Percentiles rank a stretch among this genome's conserved stretches.
These are phyloP conservation scores for Plenodomus biglobosus DNA, from an alignment of 2,329 filamentous ascomycete genomes.

Conservation along the genomic window DNA sequence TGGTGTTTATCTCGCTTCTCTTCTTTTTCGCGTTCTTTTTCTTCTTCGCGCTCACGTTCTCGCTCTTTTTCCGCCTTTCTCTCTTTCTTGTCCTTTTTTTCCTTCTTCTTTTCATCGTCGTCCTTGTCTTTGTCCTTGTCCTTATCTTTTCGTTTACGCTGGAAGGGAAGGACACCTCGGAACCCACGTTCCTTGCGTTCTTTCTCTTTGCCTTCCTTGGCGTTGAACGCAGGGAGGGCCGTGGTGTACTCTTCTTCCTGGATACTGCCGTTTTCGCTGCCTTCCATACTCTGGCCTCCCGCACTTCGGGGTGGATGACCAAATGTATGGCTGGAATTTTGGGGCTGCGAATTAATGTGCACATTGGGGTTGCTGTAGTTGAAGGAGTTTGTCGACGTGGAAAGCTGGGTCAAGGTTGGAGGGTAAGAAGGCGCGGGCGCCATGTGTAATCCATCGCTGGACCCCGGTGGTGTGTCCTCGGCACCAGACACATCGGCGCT, in stretches of 20 bases:
- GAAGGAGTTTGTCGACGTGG: constrained; percentile 20
- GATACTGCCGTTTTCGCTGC: constrained; percentile 40
- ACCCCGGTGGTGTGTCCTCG: constrained; percentile 42
- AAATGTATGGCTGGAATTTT: constrained; percentile 15
- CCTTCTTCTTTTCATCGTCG: constrained; percentile 17
- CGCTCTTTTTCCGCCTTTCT: constrained; percentile 4
- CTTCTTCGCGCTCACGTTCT: not conserved
- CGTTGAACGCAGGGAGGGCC: constrained; percentile 40
- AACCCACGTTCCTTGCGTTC: constrained; percentile 46
- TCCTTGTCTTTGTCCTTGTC: constrained; percentile 33
- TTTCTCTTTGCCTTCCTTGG: constrained; percentile 37
- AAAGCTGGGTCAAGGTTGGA: constrained; percentile 29
- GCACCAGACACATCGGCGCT: constrained; percentile 36
- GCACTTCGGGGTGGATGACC: constrained; percentile 30
- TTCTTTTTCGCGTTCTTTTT: constrained; percentile 15
- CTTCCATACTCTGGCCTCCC: constrained; percentile 32
- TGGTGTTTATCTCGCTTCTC: not conserved
- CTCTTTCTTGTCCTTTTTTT: constrained; percentile 19
- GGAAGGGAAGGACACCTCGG: constrained; percentile 42
- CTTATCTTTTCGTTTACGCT: constrained; percentile 40
- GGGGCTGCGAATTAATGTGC: constrained; percentile 28
- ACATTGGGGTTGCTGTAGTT: constrained; percentile 28
- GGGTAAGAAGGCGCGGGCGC: constrained; percentile 35
- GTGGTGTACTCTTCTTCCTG: constrained; percentile 44
- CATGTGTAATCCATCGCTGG: constrained; percentile 42